A percentile compares a stretch with the other conserved stretches of the same genome.
These are phyloP conservation scores for Apiospora kogelbergensis DNA, from an alignment of 2,329 filamentous ascomycete species.

Conservation along the genomic window DNA sequence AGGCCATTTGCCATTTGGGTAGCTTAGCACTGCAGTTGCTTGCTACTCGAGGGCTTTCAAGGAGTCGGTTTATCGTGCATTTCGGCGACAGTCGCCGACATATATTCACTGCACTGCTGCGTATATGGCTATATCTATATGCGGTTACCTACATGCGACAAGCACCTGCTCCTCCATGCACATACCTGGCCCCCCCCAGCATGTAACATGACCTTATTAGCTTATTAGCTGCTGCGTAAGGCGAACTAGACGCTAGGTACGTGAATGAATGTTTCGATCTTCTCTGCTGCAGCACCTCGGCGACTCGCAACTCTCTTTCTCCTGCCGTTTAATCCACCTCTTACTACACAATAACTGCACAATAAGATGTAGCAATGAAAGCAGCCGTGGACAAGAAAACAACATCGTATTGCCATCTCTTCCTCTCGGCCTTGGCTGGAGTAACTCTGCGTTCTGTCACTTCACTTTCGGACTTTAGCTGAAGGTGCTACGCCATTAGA, in stretches of 20 bases:
- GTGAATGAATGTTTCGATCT: background rate
- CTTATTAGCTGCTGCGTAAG: background rate
- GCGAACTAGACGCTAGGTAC: background rate
- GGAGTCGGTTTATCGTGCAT: background rate
- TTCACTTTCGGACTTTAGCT: background rate
- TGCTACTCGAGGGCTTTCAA: background rate
- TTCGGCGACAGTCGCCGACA: background rate
- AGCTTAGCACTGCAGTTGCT: background rate
- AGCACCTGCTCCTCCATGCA: background rate
- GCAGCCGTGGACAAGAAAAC: background rate
- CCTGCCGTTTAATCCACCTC: background rate
- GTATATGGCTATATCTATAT: background rate
- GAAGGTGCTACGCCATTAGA: background rate
- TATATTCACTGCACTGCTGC: background rate
- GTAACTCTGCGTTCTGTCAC: background rate
- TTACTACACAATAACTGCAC: too few species aligned
- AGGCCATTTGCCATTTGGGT: background rate
- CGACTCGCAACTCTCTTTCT: background rate
- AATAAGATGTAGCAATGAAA: background rate
- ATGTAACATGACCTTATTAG: slow-evolving; percentile 2
- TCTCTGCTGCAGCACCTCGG: background rate
- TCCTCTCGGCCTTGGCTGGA: background rate
- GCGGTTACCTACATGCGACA: background rate
- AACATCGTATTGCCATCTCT: background rate
- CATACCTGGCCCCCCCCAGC: background rate